Base-by-base conservation (phyloP, 805 yeast genomes). In the Hanseniaspora lindneri region DNA sequence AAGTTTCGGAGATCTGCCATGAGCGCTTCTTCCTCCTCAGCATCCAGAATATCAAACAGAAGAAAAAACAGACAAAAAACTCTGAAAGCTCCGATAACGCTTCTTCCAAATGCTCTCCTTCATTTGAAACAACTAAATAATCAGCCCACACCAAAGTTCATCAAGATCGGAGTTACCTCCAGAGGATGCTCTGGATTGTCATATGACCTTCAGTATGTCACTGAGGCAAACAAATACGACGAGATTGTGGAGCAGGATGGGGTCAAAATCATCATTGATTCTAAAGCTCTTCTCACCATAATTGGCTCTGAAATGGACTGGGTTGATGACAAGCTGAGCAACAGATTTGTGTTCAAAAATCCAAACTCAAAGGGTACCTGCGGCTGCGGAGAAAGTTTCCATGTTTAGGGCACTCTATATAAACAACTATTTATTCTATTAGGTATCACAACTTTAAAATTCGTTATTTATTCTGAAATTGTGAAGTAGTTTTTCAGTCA, bases 231-330 rank as follows among this genome's bases (percentile, higher is more conserved):
- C n/a, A 86, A 87, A 67, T 92, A 89, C 59, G 98, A 92, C 64
- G 98, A 92, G 66, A 70, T 81, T 51, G 85, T 92, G 9, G 85
- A 77, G 55, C 97, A 89, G 66, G 95, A 88, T 58, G 96, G 94
- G 30, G 94, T 92, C 35, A 83, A 78, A 62, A 94, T 92, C 2
- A 72, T 88, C 49, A 85, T 92, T 40, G 98, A 92, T 63, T 89
- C 97, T 24, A 92, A 92, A 64, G 98, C 98, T 0, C 71, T 92
- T 48, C 88, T 92, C 64, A 81, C 94, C 56, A 88, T 92, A 39
- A 94, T 92, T 51, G 98, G 98, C 0, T 82, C 94, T 5, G 95
- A 88, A 65, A 92, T 92, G 98, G 98, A 92, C 66, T 92, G 96
- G 95, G 71, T 85, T 42, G 97, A 92, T 60, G 96, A 92, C 60